Percentiles rank a stretch among this genome's conserved stretches.
These are phyloP conservation scores for Colletotrichum tanaceti DNA, from an alignment of 2,329 filamentous ascomycete species.

Conservation along the genomic window DNA sequence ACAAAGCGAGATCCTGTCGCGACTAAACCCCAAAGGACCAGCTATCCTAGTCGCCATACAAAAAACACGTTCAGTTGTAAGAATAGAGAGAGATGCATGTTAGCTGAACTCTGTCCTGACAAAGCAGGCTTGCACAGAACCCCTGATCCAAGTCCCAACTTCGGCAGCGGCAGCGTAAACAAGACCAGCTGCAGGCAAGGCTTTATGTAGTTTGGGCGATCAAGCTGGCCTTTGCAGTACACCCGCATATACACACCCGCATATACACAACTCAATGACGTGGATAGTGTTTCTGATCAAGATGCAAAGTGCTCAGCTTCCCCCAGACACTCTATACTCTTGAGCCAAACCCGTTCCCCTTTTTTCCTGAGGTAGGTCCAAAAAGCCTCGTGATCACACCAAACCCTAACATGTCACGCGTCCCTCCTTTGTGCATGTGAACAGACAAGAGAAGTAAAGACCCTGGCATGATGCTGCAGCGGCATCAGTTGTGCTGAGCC, in stretches of 20 bases:
- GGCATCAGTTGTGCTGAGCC: background rate
- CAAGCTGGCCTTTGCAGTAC: background rate
- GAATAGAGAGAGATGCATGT: too few relatives aligned
- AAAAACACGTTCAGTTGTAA: background rate
- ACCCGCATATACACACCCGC: background rate
- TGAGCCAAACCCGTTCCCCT: slow-evolving; percentile 20
- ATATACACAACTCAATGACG: background rate
- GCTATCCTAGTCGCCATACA: background rate
- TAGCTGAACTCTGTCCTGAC: slow-evolving; percentile 10
- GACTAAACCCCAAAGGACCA: background rate
- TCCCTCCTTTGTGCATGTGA: background rate
- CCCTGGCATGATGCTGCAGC: background rate
- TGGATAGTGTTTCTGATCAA: slow-evolving; percentile 22
- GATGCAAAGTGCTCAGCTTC: slow-evolving; percentile 30
- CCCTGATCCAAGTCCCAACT: background rate
- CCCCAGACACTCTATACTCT: slow-evolving; percentile 33
- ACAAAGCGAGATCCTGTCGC: too few relatives aligned
- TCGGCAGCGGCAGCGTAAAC: background rate
- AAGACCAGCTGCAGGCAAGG: background rate
- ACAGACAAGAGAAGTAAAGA: background rate
- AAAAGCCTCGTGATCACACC: slow-evolving; percentile 10
- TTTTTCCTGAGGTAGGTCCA: background rate
- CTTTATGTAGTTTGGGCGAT: background rate
- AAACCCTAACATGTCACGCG: background rate
- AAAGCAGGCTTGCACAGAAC: background rate